Evolutionary conservation across 495 filamentous ascomycete genomes (phyloP).

Genomic region (Hamigera avellanea): DNA sequence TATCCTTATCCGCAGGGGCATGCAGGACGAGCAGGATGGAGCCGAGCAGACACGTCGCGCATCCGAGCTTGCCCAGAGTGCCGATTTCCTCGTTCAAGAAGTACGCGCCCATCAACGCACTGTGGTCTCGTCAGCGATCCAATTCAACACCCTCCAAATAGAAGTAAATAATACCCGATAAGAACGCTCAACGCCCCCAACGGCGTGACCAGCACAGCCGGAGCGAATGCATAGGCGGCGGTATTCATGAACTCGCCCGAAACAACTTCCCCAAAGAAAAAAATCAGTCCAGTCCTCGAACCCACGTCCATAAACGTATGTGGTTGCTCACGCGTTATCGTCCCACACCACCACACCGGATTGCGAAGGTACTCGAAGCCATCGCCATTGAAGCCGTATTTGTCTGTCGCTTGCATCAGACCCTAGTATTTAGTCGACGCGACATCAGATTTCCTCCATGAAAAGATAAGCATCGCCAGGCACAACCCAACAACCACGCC

Average conservation of each 20-base stretch:
- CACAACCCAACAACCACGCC: no score
- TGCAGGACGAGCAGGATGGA: conserved; percentile 96
- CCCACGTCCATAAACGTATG: no score
- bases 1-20: conserved; percentile 85
- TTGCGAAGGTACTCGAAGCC: conserved; percentile 87
- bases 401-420: conserved; percentile 76
- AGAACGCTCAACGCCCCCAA: conserved; percentile 86
- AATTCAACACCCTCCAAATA: conserved; percentile 49
- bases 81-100: conserved; percentile 85
- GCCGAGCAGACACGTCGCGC: conserved; percentile 90
- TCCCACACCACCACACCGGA: conserved; percentile 92
- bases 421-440: conserved; percentile 57
- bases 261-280: conserved; percentile 41
- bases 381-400: conserved; percentile 92
- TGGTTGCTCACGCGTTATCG: conserved; percentile 57
- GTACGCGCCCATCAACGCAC: conserved; percentile 85
- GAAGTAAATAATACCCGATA: no score
- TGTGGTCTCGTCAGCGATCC: conserved; percentile 22
- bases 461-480: no score
- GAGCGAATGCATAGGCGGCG: conserved; percentile 94
- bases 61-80: conserved; percentile 81
- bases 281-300: no score
- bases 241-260: conserved; percentile 91
- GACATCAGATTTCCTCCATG: conserved; percentile 11
- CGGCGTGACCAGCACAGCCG: conserved; percentile 92